Evolutionary conservation across 352 stramenopile species (phyloP).

Genomic region (Phytophthora vignae): DNA sequence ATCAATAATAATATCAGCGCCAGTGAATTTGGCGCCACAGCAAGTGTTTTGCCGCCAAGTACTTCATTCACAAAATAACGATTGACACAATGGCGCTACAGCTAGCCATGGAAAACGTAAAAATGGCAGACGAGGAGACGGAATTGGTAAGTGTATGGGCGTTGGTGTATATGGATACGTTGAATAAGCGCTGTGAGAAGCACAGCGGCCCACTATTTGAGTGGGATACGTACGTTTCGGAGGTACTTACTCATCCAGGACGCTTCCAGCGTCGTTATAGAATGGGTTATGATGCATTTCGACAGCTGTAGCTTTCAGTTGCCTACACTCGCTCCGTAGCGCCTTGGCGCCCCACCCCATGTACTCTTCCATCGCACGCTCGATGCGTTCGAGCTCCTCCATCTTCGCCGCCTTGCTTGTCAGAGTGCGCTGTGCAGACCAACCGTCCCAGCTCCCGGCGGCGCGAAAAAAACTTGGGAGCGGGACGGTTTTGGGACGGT

Average conservation of each 20-base stretch:
- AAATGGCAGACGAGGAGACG: background rate
- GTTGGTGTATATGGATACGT: background rate
- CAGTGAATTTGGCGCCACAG: background rate
- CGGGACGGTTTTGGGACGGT: too few relatives aligned
- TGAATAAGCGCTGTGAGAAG: background rate
- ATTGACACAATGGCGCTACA: background rate
- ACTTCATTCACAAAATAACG: background rate
- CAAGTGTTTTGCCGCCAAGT: background rate
- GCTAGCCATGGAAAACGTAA: background rate
- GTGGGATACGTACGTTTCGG: background rate
- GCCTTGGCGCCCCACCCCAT: too few relatives aligned
- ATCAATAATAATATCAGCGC: background rate
- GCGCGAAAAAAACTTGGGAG: too few relatives aligned
- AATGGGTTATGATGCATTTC: background rate
- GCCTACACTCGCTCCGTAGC: too few relatives aligned
- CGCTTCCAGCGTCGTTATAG: background rate
- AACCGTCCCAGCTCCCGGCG: too few relatives aligned
- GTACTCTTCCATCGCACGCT: too few relatives aligned
- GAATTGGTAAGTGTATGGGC: background rate
- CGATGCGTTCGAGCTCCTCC: too few relatives aligned
- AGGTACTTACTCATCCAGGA: background rate
- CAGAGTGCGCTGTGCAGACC: too few relatives aligned
- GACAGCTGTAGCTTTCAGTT: too few relatives aligned
- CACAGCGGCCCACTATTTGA: background rate
- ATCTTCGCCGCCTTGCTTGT: too few relatives aligned